Evolutionary conservation across 805 yeast species (phyloP).

Genomic region (Wickerhamomyces silvicola): DNA sequence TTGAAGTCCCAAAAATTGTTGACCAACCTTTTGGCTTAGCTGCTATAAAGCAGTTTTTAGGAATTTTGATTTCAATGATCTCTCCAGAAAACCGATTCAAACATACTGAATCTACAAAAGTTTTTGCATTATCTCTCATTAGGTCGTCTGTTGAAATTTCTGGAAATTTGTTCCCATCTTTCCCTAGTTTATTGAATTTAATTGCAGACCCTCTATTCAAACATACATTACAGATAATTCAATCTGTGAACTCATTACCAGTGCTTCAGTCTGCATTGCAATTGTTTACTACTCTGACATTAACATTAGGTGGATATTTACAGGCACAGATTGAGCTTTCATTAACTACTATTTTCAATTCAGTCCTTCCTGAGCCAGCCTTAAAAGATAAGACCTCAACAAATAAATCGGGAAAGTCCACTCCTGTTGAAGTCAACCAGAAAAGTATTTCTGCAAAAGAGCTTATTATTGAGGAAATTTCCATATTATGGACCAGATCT

Average conservation of each 20-base stretch:
- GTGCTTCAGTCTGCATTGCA: constrained; percentile 71
- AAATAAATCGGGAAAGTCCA: constrained; percentile 22
- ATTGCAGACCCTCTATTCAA: constrained; percentile 82
- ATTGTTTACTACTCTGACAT: constrained; percentile 63
- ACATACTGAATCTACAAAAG: constrained; percentile 81
- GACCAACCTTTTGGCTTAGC: constrained; percentile 58
- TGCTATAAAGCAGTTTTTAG: constrained; percentile 70
- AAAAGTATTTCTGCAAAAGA: constrained; percentile 51
- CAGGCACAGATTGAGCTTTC: constrained; percentile 79
- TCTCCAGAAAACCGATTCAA: constrained; percentile 78
- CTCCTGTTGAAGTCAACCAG: constrained; percentile 25
- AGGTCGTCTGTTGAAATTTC: constrained; percentile 77
- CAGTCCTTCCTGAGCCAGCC: constrained; percentile 36
- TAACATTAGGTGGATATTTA: constrained; percentile 57
- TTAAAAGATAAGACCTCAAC: constrained; percentile 6
- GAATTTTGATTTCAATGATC: constrained; percentile 69
- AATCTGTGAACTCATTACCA: constrained; percentile 64
- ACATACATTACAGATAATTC: constrained; percentile 72
- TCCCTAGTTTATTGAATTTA: constrained; percentile 58
- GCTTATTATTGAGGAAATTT: constrained; percentile 73
- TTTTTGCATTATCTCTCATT: constrained; percentile 71
- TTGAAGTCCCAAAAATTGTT: constrained; percentile 18
- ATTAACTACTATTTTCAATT: constrained; percentile 54
- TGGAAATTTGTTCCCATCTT: constrained; percentile 54
- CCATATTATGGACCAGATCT: constrained; percentile 74